Conservation (phyloP, 2,329 filamentous ascomycete genomes). For the Fusarium secorum region DNA sequence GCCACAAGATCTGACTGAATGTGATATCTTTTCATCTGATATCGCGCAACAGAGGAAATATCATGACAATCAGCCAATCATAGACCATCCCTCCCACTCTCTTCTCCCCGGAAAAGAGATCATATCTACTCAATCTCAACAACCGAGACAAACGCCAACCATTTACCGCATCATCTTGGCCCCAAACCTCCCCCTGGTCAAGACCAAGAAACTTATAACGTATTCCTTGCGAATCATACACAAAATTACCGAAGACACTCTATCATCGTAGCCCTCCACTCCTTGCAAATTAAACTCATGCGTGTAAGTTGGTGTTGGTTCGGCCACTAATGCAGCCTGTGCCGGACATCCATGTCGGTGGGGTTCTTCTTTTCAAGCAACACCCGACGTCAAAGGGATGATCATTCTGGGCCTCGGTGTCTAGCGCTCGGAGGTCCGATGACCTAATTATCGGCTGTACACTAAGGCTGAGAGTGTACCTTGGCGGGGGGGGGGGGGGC, state of each 20-base stretch:
- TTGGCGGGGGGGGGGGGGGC: too few relatives aligned
- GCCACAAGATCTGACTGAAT: neutral
- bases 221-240: neutral
- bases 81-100: neutral
- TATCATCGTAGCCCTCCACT: neutral
- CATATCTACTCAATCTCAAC: neutral
- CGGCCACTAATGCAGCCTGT: constrained; percentile 32
- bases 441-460: neutral
- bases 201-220: neutral
- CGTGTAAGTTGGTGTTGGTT: constrained; percentile 13
- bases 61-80: neutral
- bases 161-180: neutral
- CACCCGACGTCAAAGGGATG: neutral
- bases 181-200: neutral
- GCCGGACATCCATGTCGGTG: constrained; percentile 11
- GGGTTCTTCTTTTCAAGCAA: neutral
- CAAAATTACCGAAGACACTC: neutral
- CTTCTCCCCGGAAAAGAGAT: neutral
- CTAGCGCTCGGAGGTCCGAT: neutral
- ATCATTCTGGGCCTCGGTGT: neutral
- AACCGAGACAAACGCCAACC: neutral
- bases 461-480: neutral
- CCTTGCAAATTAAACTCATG: constrained; percentile 6
- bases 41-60: neutral
- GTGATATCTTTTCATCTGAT: neutral